Conservation (phyloP, 768 basidiomycete species). For the Crucibulum laeve region DNA sequence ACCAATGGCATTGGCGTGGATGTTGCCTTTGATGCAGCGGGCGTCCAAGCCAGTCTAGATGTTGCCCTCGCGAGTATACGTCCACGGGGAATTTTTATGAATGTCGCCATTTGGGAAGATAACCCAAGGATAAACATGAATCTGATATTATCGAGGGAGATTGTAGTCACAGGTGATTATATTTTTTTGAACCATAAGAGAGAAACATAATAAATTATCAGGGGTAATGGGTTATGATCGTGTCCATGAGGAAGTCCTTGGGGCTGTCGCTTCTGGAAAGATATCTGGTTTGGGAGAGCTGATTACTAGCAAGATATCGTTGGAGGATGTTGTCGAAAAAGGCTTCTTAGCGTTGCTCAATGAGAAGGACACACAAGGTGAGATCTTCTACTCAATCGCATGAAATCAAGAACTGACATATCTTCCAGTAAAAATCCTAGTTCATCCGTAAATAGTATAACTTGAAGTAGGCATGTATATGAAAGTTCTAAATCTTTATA, state of each 20-base stretch:
- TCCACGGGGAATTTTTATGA: constrained; percentile 32
- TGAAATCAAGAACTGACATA: background rate
- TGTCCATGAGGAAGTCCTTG: constrained; percentile 33
- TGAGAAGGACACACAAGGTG: constrained; percentile 38
- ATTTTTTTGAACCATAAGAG: background rate
- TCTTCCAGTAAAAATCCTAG: constrained; percentile 32
- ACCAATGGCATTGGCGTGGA: constrained; percentile 33
- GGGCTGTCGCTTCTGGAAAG: constrained; percentile 32
- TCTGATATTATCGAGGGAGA: constrained; percentile 29
- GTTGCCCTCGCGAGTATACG: constrained; percentile 29
- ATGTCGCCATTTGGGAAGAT: constrained; percentile 40
- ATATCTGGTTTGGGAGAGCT: constrained; percentile 33
- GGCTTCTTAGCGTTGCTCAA: constrained; percentile 35
- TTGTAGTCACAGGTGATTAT: constrained; percentile 28
- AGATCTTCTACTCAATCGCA: constrained; percentile 6
- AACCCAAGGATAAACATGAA: constrained; percentile 30
- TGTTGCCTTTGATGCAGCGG: constrained; percentile 44
- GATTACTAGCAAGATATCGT: constrained; percentile 34
- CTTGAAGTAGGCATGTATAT: no score
- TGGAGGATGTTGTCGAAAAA: constrained; percentile 38
- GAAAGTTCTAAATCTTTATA: no score
- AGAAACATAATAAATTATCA: constrained; percentile 8
- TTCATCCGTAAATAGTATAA: constrained; percentile 21
- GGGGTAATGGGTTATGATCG: constrained; percentile 33
- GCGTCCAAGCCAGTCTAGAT: constrained; percentile 32